A percentile compares a stretch with the other conserved stretches of the same genome.
phyloP scores from a whole-genome alignment of 2,329 filamentous ascomycete species.

The Blastomyces parvus region DNA sequence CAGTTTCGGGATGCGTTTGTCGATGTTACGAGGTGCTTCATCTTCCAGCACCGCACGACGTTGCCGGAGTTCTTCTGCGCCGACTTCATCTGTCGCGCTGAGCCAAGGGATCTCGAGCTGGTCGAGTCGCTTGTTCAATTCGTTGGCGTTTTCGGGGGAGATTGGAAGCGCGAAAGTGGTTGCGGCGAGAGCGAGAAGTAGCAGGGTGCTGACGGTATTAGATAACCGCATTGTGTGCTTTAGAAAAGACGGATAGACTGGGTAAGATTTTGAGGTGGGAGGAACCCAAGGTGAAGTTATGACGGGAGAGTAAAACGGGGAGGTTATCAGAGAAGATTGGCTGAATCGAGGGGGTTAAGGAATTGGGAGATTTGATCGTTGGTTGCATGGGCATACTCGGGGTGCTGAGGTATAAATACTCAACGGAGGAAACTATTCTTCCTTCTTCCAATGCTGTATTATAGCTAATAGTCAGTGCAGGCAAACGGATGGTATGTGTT shows the following conservation, averaged over 20 bases:
- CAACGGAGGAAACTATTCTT: neutral
- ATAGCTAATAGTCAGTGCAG: neutral
- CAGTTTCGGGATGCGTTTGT: neutral
- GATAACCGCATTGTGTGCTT: neutral
- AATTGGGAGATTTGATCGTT: neutral
- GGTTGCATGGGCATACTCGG: neutral
- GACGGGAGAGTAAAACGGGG: neutral
- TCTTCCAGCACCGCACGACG: neutral
- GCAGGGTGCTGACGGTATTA: neutral
- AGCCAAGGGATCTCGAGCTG: neutral
- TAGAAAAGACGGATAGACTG: neutral
- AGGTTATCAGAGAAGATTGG: neutral
- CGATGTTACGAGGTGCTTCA: neutral
- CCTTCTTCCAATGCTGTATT: neutral
- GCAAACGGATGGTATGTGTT: neutral
- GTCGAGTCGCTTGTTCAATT: neutral
- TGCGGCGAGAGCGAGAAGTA: neutral
- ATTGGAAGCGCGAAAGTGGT: neutral
- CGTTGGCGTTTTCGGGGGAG: neutral
- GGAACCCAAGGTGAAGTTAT: neutral
- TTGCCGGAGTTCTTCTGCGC: neutral
- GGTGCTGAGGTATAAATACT: neutral
- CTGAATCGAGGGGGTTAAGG: neutral
- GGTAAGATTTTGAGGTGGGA: too few relatives aligned
- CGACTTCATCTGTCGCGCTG: neutral